Evolutionary conservation across 2,329 filamentous ascomycete species (phyloP).

Genomic region (Mycosphaerelloides madeirae): DNA sequence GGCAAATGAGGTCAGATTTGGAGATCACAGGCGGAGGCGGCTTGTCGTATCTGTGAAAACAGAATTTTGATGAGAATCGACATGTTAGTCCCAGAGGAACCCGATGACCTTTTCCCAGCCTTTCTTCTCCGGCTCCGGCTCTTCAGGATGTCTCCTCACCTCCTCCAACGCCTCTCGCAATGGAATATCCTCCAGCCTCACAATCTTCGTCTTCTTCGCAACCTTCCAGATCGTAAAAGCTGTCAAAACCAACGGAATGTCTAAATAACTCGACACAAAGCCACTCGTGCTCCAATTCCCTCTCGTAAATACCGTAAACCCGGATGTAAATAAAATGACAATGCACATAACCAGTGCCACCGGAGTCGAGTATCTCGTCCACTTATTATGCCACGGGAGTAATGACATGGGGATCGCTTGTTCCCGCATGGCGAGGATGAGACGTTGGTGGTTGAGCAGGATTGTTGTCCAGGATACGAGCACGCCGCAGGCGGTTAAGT

Average conservation of each 20-base stretch:
- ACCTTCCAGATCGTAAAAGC: constrained; percentile 25
- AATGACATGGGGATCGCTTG: constrained; percentile 21
- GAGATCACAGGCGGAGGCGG: constrained; percentile 62
- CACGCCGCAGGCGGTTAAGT: constrained; percentile 58
- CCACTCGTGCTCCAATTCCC: constrained; percentile 26
- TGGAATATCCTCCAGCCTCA: constrained; percentile 22
- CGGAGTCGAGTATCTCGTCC: constrained; percentile 34
- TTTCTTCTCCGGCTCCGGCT: constrained; percentile 16
- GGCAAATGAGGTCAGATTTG: constrained; percentile 66
- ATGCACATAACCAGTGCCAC: constrained; percentile 29
- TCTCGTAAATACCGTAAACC: constrained; percentile 27
- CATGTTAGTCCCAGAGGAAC: constrained; percentile 21
- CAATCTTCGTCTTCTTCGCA: constrained; percentile 23
- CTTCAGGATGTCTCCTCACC: constrained; percentile 18
- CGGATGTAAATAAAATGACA: constrained; percentile 27
- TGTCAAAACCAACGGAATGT: constrained; percentile 23
- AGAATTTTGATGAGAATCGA: too few species aligned
- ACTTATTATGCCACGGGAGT: constrained; percentile 33
- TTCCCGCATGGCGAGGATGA: constrained; percentile 24
- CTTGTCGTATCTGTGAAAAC: constrained; percentile 42
- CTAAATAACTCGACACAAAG: constrained; percentile 34
- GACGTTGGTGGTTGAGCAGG: constrained; percentile 23
- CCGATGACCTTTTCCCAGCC: constrained; percentile 18
- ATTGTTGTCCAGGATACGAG: constrained; percentile 54
- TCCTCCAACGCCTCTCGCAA: constrained; percentile 22